Base-by-base conservation (phyloP, 2,329 filamentous ascomycete species). In the Rugonectria rugulosa region DNA sequence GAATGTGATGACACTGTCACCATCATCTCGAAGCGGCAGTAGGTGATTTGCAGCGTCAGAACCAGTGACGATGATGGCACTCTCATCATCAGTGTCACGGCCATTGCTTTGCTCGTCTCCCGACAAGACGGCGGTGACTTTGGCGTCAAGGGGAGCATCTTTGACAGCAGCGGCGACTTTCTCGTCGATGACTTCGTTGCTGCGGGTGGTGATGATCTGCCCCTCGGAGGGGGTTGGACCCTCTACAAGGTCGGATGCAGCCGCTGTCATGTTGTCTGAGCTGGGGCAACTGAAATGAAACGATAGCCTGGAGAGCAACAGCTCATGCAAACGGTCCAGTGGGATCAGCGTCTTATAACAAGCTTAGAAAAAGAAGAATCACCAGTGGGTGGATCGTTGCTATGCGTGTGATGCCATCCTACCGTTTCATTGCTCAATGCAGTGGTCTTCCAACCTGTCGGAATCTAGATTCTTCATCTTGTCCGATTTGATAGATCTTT, bases 31-130 rank as follows among this genome's bases (percentile, higher is more conserved):
- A 48, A 84, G 56, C 0, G 82, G 73, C 3, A 85, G 66, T 19
- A 85, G 64, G 47, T 84, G 73, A 1, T 57, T 51, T 5, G 82
- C 74, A 0, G 80, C 82, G 64, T 85, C 82, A 7, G 75, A 68
- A 46, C 81, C 82, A 0, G 79, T 83, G 56, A 80, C 52, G 49
- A 85, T 84, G 60, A 84, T 76, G 12, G n/a, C n/a, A n/a, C n/a
- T n/a, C n/a, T n/a, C n/a, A n/a, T 63, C 70, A 20, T 80, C 71
- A 20, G 77, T 73, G 52, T 67, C 70, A 26, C 75, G 72, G 17
- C 67, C 70, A 4, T 75, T 72, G 26, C 70, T 72, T 1, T 72
- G 70, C 2, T 70, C 53, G 21, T 65, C 64, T n/a, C n/a, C n/a
- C n/a, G n/a, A n/a, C n/a, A 42, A 49, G 59, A n/a, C 59, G 57